These are phyloP conservation scores for Articulospora tetracladia DNA, from an alignment of 495 filamentous ascomycete species.

Conservation along the genomic window DNA sequence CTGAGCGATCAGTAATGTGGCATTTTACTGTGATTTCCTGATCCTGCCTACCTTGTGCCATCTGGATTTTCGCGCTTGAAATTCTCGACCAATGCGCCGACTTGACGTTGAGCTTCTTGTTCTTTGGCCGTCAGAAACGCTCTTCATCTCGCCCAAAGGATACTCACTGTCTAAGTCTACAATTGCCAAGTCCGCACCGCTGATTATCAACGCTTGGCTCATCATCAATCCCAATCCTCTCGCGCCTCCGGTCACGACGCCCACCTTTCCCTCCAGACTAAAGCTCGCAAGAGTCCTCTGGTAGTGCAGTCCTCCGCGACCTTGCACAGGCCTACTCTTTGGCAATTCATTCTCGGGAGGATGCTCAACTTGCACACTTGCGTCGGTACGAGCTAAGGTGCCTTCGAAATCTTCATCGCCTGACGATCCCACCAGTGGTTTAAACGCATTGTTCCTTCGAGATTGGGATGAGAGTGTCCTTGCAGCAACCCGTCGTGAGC, in stretches of 20 bases:
- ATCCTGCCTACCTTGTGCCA: conserved; percentile 37
- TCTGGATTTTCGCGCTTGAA: conserved; percentile 74
- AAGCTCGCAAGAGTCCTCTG: conserved; percentile 47
- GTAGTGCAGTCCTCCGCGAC: conserved; percentile 62
- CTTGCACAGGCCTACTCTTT: conserved; percentile 57
- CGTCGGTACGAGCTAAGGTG: conserved; percentile 70
- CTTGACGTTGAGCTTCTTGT: conserved; percentile 72
- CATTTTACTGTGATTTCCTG: not conserved
- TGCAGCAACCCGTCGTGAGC: not conserved
- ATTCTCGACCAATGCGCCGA: conserved; percentile 60
- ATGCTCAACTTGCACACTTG: conserved; percentile 67
- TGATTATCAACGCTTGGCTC: conserved; percentile 78
- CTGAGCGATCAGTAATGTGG: conserved; percentile 30
- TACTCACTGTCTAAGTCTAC: conserved; percentile 85
- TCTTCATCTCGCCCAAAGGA: not conserved
- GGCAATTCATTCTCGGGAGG: conserved; percentile 66
- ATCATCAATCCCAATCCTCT: conserved; percentile 67
- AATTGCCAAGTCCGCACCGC: conserved; percentile 82
- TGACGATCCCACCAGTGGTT: not conserved
- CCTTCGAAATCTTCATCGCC: not conserved
- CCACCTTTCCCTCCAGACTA: conserved; percentile 48
- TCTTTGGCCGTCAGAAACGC: conserved; percentile 43
- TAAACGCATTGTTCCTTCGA: not conserved
- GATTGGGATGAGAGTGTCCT: not conserved
- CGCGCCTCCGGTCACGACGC: conserved; percentile 46